These are phyloP conservation scores for Scenedesmus sp. DNA, from an alignment of 163 green algal species.

Conservation along the genomic window DNA sequence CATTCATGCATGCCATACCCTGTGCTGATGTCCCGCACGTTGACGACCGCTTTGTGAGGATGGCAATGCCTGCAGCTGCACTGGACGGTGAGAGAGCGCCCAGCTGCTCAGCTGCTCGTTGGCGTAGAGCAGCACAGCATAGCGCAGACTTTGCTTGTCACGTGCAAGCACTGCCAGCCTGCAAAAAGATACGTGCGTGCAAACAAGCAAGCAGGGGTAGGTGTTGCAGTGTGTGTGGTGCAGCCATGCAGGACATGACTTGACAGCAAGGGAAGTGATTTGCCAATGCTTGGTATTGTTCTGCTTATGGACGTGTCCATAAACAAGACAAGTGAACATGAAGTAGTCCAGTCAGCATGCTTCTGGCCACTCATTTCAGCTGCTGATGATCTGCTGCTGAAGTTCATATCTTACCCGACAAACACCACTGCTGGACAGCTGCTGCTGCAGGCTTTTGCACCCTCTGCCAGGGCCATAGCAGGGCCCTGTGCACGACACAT, in stretches of 20 bases:
- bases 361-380: too few species aligned
- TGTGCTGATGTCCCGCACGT: background rate
- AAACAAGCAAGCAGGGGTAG: background rate
- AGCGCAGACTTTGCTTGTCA: constrained; percentile 36
- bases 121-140: background rate
- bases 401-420: constrained; percentile 16
- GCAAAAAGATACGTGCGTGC: background rate
- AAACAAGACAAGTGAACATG: too few species aligned
- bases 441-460: background rate
- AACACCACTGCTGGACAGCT: background rate
- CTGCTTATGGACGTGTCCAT: too few species aligned
- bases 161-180: constrained; percentile 8
- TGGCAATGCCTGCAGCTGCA: constrained; percentile 27
- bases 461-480: background rate
- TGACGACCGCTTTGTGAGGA: constrained; percentile 12
- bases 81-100: background rate
- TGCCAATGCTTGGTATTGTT: background rate
- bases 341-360: too few species aligned
- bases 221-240: background rate
- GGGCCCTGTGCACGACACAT: constrained; percentile 8
- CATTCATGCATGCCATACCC: background rate
- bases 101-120: background rate
- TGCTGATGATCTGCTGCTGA: background rate
- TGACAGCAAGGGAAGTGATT: background rate
- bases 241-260: background rate